Base-by-base conservation (phyloP, 2,329 filamentous ascomycete genomes). In the Colletotrichum phormii region DNA sequence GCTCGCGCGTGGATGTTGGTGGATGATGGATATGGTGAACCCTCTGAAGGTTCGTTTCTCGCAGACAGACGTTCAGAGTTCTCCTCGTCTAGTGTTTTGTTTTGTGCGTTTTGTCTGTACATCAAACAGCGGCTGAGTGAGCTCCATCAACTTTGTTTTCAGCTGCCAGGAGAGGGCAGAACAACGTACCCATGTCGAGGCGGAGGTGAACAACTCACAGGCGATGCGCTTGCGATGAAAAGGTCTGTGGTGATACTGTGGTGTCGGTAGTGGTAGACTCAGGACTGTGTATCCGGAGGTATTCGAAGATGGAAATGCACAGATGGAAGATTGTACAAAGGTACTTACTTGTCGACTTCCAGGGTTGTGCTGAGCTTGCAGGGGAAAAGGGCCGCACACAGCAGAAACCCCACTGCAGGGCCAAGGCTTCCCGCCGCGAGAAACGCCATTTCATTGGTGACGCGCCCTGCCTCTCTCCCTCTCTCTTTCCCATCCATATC, bases 151-250 rank as follows among this genome's bases (percentile, higher is more conserved):
- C n/a, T 22, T 46, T 8, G 31, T 8, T 35, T 51, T 64, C 65
- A 55, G 42, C 70, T 64, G 64, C n/a, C 51, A 62, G 64, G 37
- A 49, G 37, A 11, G 42, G 22, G 26, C 9, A 26, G 31, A 37
- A 69, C 53, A 35, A n/a, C 33, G 53, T n/a, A 54, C 61, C 68
- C 63, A 59, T 67, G 63, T 57, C 35, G 26, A 55, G 58, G n/a
- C 11, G 35, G 53, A 33, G 42, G 18, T 42, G 37, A 42, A 42
- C 37, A 42, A 42, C 5, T 18, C 37, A 18, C 15, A 42, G 15
- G 6, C 37, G 15, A 42, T 42, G 37, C 4, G 26, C 26, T 29
- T 29, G 26, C 26, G 26, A 29, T 29, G 4, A 29, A 29, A 29
- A 29, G 26, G 26, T 29, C 26, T 29, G 26, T 29, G 26, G 26